Evolutionary conservation across 345 rosid genomes (phyloP).

Genomic region (Rhizophora mangle): DNA sequence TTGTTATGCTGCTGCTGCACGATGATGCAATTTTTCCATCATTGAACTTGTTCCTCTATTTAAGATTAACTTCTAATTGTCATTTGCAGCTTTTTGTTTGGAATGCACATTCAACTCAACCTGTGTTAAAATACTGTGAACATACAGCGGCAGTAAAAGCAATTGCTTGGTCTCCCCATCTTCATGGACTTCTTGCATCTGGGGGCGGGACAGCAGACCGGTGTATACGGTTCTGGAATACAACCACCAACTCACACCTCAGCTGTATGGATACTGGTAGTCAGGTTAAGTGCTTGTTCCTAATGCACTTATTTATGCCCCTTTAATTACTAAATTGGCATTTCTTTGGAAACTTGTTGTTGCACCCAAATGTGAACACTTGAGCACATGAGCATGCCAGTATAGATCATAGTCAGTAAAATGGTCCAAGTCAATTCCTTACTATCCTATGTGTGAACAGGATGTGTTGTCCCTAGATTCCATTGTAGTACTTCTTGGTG

Average conservation of each 20-base stretch:
- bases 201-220: constrained; percentile 99
- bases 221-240: constrained; percentile 98
- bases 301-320: background rate
- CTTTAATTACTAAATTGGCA: no score
- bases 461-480: no score
- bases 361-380: no score
- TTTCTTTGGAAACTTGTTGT: no score
- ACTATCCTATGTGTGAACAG: no score
- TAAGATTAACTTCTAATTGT: constrained; percentile 19
- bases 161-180: constrained; percentile 99
- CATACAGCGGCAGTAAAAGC: constrained; percentile 99
- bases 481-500: no score
- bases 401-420: no score
- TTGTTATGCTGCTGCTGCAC: constrained; percentile 3
- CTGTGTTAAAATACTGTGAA: constrained; percentile 80
- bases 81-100: constrained; percentile 85
- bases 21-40: background rate
- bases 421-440: no score
- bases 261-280: constrained; percentile 93
- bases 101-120: constrained; percentile 95
- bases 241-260: constrained; percentile 79
- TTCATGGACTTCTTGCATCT: constrained; percentile 95
- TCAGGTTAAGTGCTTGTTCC: constrained; percentile 48
- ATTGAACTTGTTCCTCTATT: background rate
- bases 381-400: no score